phyloP scores from a whole-genome alignment of 306 rosid species.

The Comarum palustre region DNA sequence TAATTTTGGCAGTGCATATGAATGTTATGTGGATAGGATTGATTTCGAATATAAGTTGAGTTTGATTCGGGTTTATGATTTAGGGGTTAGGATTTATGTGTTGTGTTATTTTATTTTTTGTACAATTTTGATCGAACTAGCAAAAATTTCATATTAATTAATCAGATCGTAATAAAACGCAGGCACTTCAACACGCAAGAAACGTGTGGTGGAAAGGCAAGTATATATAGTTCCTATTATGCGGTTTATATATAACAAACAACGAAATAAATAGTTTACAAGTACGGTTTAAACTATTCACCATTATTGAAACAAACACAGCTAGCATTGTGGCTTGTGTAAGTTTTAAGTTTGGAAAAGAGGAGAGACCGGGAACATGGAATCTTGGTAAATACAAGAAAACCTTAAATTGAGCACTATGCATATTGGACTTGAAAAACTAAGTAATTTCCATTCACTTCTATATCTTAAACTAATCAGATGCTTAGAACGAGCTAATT shows the following conservation, averaged over 20 bases:
- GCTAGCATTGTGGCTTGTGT: background rate
- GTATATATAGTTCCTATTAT: background rate
- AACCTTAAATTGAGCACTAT: slow-evolving; percentile 30
- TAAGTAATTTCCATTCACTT: background rate
- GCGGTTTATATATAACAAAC: background rate
- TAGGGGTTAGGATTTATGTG: too few species aligned
- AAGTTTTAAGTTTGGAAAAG: background rate
- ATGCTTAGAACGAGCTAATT: background rate
- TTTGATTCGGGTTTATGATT: too few species aligned
- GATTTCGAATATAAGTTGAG: too few species aligned
- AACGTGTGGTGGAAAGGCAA: too few species aligned
- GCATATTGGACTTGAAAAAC: slow-evolving; percentile 27
- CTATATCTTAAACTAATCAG: background rate
- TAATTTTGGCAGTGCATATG: too few species aligned
- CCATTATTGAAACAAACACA: background rate
- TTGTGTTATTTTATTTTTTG: too few species aligned
- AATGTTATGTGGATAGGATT: too few species aligned
- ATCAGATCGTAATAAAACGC: too few species aligned
- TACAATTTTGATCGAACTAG: too few species aligned
- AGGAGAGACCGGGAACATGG: slow-evolving; percentile 50
- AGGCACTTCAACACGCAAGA: too few species aligned
- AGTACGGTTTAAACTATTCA: background rate
- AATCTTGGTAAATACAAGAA: slow-evolving; percentile 57
- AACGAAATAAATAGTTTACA: background rate
- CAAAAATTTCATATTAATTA: too few species aligned